Conservation (phyloP, 1,284 basidiomycete genomes). For the Fomitopsis betulina region DNA sequence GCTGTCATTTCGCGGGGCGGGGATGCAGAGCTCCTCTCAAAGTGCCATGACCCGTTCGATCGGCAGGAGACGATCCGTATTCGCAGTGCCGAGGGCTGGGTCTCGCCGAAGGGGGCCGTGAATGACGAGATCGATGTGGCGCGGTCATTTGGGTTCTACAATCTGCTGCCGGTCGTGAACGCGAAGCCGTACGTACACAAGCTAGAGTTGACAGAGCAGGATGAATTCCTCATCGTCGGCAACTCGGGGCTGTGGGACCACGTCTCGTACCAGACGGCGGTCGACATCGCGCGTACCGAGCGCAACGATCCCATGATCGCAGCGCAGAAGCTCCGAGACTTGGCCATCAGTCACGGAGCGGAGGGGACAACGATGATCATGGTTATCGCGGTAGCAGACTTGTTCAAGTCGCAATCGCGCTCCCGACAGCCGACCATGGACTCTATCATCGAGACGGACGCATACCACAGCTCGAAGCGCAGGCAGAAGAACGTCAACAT, state of each 20-base stretch:
- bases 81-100: conserved; percentile 91
- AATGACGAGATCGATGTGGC: conserved; percentile 93
- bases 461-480: conserved; percentile 29
- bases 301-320: conserved; percentile 92
- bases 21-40: conserved; percentile 72
- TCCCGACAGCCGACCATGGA: conserved; percentile 42
- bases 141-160: conserved; percentile 92
- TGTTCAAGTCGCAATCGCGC: conserved; percentile 54
- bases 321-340: conserved; percentile 94
- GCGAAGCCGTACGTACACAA: conserved; percentile 78
- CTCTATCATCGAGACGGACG: conserved; percentile 38
- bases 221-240: conserved; percentile 96
- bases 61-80: conserved; percentile 83
- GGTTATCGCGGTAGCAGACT: conserved; percentile 84
- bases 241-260: conserved; percentile 94
- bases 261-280: conserved; percentile 93
- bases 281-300: conserved; percentile 91
- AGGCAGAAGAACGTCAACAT: conserved; percentile 39
- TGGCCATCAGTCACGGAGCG: conserved; percentile 96
- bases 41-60: conserved; percentile 90
- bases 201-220: conserved; percentile 75
- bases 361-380: conserved; percentile 97
- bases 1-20: conserved; percentile 88
- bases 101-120: conserved; percentile 90
- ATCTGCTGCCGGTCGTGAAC: conserved; percentile 89